Evolutionary conservation across 1,284 basidiomycete genomes (phyloP), one percentile per base, ranked within the genome.

Genomic region (Malassezia obtusa): DNA sequence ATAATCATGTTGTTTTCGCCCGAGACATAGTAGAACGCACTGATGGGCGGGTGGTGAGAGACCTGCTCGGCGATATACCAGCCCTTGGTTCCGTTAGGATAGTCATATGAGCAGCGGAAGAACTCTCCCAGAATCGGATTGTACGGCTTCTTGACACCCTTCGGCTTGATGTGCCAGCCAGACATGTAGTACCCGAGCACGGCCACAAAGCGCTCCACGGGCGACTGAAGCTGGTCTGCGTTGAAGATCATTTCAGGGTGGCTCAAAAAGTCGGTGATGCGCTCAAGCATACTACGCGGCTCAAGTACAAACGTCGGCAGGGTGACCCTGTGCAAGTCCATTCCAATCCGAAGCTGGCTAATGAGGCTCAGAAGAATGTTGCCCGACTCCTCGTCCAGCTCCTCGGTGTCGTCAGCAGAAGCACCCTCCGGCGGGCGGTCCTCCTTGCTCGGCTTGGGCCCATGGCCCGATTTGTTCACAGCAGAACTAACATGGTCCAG

Each of bases 151-250:
- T 98, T 98, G 61, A 98, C 94, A 59, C 92, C 92, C 76, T 90
- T 94, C 36, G 92, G 91, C 77, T 98, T 96, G 78, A 96, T 94
- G 76, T 98, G 94, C 92, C 92, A 99, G 39, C 92, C 92, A n/a
- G 88, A 87, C 39, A 96, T 83, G 74, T 96, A 98, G 76, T 94
- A 96, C 52, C 87, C 85, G 46, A 95, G 80, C 4, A 96, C 87
- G 52, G 84, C 81, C 60, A 95, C 79, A 76, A 96, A 96, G 33
- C 94, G 80, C 71, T 94, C 88, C 73, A 94, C 86, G 31, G 89
- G 82, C 66, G 89, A 83, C 38, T 82, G 79, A 66, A 82, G 82
- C 30, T 81, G 75, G 67, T 87, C 85, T 44, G 85, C 86, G 47
- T 87, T 87, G 77, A 92, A 96, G 74, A 98, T 85, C 71, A 96